A percentile compares a stretch with the other conserved stretches of the same genome.
Evolutionary conservation across 805 yeast species (phyloP).

Genomic region (Wickerhamomyces silvicola): DNA sequence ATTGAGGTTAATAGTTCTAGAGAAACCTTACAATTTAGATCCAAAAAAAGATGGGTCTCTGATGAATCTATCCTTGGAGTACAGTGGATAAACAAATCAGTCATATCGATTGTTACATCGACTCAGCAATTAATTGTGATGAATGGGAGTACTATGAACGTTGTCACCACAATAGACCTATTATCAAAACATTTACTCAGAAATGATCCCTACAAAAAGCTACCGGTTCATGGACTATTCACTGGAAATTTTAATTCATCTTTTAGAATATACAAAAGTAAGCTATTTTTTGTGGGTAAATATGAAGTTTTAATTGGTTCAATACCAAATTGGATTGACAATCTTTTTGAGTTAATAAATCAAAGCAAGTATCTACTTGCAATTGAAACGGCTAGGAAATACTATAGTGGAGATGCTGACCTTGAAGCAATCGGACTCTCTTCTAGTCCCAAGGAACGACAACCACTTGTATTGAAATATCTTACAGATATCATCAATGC

Average conservation of each 20-base stretch:
- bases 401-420: slow-evolving; percentile 43
- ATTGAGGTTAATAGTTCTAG: slow-evolving; percentile 39
- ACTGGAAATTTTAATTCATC: slow-evolving; percentile 17
- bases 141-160: slow-evolving; percentile 32
- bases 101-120: slow-evolving; percentile 35
- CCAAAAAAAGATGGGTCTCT: slow-evolving; percentile 36
- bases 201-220: slow-evolving; percentile 23
- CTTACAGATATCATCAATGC: slow-evolving; percentile 47
- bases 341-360: slow-evolving; percentile 41
- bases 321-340: slow-evolving; percentile 65
- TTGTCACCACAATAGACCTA: slow-evolving; percentile 16
- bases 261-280: slow-evolving; percentile 34
- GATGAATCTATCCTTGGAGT: slow-evolving; percentile 46
- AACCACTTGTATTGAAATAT: slow-evolving; percentile 42
- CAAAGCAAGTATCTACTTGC: slow-evolving; percentile 48
- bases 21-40: slow-evolving; percentile 29
- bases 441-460: slow-evolving; percentile 33
- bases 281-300: slow-evolving; percentile 46
- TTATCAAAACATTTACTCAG: slow-evolving; percentile 28
- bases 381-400: slow-evolving; percentile 45
- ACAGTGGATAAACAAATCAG: slow-evolving; percentile 47
- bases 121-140: slow-evolving; percentile 40
- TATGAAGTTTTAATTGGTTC: slow-evolving; percentile 52
- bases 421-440: slow-evolving; percentile 56
- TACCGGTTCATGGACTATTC: slow-evolving; percentile 6